Evolutionary conservation across 768 basidiomycete species (phyloP).

Genomic region (Pleurotus citrinopileatus): DNA sequence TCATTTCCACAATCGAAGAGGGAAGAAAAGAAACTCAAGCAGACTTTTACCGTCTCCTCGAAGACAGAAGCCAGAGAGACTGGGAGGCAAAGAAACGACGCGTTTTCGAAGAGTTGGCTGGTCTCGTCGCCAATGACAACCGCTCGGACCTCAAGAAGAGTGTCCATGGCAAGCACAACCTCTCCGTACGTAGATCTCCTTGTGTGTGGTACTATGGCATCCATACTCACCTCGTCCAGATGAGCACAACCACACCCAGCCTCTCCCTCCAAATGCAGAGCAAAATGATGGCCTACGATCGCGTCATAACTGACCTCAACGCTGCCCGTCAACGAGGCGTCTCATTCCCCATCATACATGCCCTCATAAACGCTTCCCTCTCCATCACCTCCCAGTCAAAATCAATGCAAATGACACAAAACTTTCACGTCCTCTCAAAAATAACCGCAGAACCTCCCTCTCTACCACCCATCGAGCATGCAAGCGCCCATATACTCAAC

Average conservation of each 20-base stretch:
- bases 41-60: slow-evolving; percentile 79
- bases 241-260: slow-evolving; percentile 41
- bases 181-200: slow-evolving; percentile 44
- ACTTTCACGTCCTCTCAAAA: slow-evolving; percentile 71
- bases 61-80: slow-evolving; percentile 70
- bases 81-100: slow-evolving; percentile 92
- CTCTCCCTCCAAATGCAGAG: slow-evolving; percentile 79
- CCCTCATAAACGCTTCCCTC: slow-evolving; percentile 64
- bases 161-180: slow-evolving; percentile 51
- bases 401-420: slow-evolving; percentile 61
- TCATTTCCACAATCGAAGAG: slow-evolving; percentile 93
- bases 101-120: slow-evolving; percentile 87
- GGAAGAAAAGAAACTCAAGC: slow-evolving; percentile 81
- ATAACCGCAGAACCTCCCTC: slow-evolving; percentile 76
- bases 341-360: slow-evolving; percentile 75
- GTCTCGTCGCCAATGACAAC: slow-evolving; percentile 54
- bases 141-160: slow-evolving; percentile 53
- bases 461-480: slow-evolving; percentile 74
- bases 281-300: slow-evolving; percentile 96
- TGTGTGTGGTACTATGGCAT: slow-evolving; percentile 1
- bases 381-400: slow-evolving; percentile 58
- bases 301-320: slow-evolving; percentile 77
- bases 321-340: slow-evolving; percentile 64
- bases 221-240: slow-evolving; percentile 25
- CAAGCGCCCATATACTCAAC: slow-evolving; percentile 79